phyloP scores from a whole-genome alignment of 1,284 basidiomycete species.

The Fomitopsis betulina region DNA sequence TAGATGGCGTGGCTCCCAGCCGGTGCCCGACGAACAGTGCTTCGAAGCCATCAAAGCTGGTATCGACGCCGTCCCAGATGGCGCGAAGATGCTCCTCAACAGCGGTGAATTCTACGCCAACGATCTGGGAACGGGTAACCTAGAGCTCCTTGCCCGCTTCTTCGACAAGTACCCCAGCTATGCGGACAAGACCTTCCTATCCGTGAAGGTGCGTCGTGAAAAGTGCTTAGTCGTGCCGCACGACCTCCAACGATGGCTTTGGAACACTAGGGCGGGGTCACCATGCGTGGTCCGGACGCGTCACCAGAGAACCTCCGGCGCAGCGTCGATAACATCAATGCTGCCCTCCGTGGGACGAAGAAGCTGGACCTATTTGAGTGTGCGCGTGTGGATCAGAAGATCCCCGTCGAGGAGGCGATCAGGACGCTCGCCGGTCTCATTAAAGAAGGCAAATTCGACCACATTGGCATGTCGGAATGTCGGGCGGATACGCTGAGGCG shows the following conservation, averaged over 20 bases:
- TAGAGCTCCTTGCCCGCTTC: conserved; percentile 39
- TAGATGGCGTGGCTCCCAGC: conserved; percentile 31
- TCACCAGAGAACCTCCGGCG: conserved; percentile 38
- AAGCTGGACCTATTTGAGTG: conserved; percentile 41
- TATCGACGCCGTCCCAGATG: too few species aligned
- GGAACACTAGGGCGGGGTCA: too few species aligned
- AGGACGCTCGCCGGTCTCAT: conserved; percentile 24
- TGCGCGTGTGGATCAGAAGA: conserved; percentile 29
- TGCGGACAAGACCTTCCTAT: conserved; percentile 45
- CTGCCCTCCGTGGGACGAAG: conserved; percentile 39
- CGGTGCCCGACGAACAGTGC: conserved; percentile 44
- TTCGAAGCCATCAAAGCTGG: too few species aligned
- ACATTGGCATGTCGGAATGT: conserved; percentile 46
- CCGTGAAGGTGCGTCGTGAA: conserved; percentile 36
- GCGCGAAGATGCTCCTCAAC: conserved; percentile 41
- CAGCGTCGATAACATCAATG: conserved; percentile 36
- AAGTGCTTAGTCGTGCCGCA: not conserved
- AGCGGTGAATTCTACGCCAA: conserved; percentile 42
- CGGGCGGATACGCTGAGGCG: conserved; percentile 40
- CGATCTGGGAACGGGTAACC: conserved; percentile 31
- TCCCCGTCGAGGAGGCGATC: conserved; percentile 29
- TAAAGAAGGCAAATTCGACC: conserved; percentile 38
- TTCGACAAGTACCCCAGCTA: conserved; percentile 50
- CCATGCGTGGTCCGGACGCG: not conserved
- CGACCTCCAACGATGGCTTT: too few species aligned